Evolutionary conservation across 169 alveolate species (phyloP), one percentile per base, ranked within the genome.

Genomic region (Miamiensis avidus): DNA sequence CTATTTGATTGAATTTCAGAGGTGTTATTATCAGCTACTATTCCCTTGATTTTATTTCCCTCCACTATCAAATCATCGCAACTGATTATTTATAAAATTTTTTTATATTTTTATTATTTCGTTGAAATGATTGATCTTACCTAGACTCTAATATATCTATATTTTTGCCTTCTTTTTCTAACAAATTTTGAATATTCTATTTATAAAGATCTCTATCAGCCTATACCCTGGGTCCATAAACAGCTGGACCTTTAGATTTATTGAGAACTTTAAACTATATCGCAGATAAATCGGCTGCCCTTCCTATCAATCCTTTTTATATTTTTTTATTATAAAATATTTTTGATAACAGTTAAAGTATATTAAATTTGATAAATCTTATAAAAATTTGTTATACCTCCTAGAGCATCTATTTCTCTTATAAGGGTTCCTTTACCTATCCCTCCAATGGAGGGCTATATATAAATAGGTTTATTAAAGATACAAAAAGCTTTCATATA

Each of bases 381-480:
- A 11, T 49, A 4, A 11, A 49, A 49, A 49, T 49, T 49, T 49
- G n/a, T n/a, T n/a, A n/a, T 49, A 49, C 69, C 99, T 73, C 98
- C 99, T 78, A 96, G 32, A 0, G 99, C 99, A 86, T 97, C 99
- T 16, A 97, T 93, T 90, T 97, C 99, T 83, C 98, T 89, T 27
- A 97, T 97, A 31, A 97, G 82, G 74, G 95, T 96, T 1, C 99
- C 99, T 93, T 97, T 97, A 0, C 99, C 99, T 31, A 97, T 95
- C 26, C 99, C 99, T 34, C 99, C 99, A 25, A 97, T 96, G 32
- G 98, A 95, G 30, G 99, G 99, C 78, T 96, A 91, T n/a, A 98
- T 73, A 34, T 25, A 32, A 25, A 34, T 29, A 31, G 32, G 11
- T 31, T n/a, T n/a, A n/a, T n/a, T n/a, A n/a, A n/a, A n/a, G n/a